Evolutionary conservation across 345 rosid genomes (phyloP), one percentile per base, ranked within the genome.

Genomic region (Erysimum cheiranthoides): DNA sequence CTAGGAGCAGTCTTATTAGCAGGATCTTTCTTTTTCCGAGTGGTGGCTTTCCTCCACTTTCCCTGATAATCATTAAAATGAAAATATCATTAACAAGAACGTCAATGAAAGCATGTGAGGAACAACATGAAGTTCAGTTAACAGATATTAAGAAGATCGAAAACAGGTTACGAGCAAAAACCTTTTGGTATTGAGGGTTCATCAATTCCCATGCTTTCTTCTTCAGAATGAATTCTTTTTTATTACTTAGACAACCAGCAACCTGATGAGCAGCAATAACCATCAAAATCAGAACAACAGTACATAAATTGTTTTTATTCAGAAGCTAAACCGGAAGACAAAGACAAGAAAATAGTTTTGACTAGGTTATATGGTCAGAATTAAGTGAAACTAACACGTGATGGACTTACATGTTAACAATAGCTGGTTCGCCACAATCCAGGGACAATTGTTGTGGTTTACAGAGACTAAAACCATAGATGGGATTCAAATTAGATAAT

Each of bases 201-300:
- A 70, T 73, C 71, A 63, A 0, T 39, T 81, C 84, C 82, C 84
- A 81, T n/a, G 78, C 63, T 30, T 32, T 64, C 69, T 74, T 73
- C 60, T 53, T 78, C 56, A 73, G 17, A 28, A 40, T 47, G n/a
- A 54, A 43, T 25, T 78, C 77, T 10, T 70, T 53, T 18, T 53
- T 54, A 28, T 32, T 59, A 61, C 49, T 68, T 21, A 81, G 39
- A 70, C 46, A 47, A 45, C 71, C 67, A 52, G 35, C 59, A 43
- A 78, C 79, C 82, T 81, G 78, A 52, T 38, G 31, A 64, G 21
- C 52, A 75, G 8, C 39, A 49, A 47, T 62, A 42, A 57, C 21
- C 40, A 63, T 47, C 52, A 31, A 49, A 43, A 30, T 79, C 46
- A 68, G 59, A 25, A 72, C 17, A 47, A 46, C 1, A 9, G 42